Conservation (phyloP, 1,284 basidiomycete species). For the Cystobasidium sp. region DNA sequence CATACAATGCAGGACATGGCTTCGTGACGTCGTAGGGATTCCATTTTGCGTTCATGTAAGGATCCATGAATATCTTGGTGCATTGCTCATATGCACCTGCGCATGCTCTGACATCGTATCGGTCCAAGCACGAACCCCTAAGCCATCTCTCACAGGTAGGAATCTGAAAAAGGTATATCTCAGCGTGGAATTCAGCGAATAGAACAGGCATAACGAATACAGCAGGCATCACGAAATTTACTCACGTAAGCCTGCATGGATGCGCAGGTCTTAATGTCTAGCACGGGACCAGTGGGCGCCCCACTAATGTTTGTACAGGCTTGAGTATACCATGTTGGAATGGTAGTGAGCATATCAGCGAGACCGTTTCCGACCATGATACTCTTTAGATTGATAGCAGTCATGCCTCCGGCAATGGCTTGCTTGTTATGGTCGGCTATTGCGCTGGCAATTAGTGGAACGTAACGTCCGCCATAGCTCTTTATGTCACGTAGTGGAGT, state of each 20-base stretch:
- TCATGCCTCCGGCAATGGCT: conserved; percentile 64
- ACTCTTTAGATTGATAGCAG: conserved; percentile 76
- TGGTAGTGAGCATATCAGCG: conserved; percentile 55
- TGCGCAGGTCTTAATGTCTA: conserved; percentile 35
- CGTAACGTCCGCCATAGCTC: conserved; percentile 67
- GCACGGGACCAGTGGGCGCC: conserved; percentile 35
- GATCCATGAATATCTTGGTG: conserved; percentile 45
- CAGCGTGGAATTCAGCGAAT: no score
- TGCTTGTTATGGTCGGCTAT: conserved; percentile 76
- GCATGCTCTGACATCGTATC: conserved; percentile 52
- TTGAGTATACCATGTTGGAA: conserved; percentile 38
- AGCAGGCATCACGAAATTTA: no score
- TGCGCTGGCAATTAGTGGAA: conserved; percentile 78
- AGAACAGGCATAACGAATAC: no score
- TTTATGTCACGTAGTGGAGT: neutral
- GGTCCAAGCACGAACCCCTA: conserved; percentile 53
- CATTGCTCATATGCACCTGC: conserved; percentile 52
- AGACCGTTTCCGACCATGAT: conserved; percentile 74
- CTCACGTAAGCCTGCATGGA: conserved; percentile 34
- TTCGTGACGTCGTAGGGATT: conserved; percentile 47
- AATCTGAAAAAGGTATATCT: neutral
- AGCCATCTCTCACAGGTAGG: conserved; percentile 62
- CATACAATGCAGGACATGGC: conserved; percentile 42
- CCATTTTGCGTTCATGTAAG: conserved; percentile 33
- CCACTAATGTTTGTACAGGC: conserved; percentile 40